These are phyloP conservation scores for Fonsecaea erecta DNA, from an alignment of 2,329 filamentous ascomycete genomes.

Conservation along the genomic window DNA sequence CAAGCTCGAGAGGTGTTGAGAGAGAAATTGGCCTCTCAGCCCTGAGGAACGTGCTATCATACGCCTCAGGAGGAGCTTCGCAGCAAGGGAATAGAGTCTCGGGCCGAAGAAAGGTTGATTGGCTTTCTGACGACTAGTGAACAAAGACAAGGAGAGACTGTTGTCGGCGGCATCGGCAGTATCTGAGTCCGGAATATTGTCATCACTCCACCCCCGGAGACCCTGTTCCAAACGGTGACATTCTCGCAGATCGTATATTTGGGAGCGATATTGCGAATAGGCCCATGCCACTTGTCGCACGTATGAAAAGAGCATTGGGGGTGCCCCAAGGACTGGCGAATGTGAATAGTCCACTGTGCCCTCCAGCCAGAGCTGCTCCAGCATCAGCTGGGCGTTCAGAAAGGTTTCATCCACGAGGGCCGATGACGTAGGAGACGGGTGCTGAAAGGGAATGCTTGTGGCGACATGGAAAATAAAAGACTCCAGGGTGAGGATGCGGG, in stretches of 20 bases:
- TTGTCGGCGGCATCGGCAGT: not conserved
- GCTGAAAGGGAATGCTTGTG: slow-evolving; percentile 39
- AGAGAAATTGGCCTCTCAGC: not conserved
- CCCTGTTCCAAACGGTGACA: slow-evolving; percentile 11
- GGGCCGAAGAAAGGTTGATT: not conserved
- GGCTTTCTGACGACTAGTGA: not conserved
- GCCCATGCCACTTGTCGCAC: slow-evolving; percentile 28
- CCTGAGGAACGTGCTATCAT: not conserved
- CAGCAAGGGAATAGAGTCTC: slow-evolving; percentile 12
- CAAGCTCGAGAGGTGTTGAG: slow-evolving; percentile 11
- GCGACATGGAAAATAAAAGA: slow-evolving; percentile 40
- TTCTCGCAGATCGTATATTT: not conserved
- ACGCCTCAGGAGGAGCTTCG: slow-evolving; percentile 11
- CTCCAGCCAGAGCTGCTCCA: slow-evolving; percentile 24
- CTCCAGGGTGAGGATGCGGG: slow-evolving; percentile 35
- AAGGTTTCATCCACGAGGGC: slow-evolving; percentile 35
- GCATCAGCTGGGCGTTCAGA: slow-evolving; percentile 16
- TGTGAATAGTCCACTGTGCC: slow-evolving; percentile 8
- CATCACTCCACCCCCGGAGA: slow-evolving; percentile 4
- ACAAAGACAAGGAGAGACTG: not conserved
- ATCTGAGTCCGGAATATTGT: not conserved
- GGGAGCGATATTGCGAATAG: slow-evolving; percentile 6
- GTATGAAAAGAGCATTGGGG: slow-evolving; percentile 35
- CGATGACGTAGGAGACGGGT: not conserved
- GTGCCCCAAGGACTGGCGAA: slow-evolving; percentile 37